phyloP scores from a whole-genome alignment of 345 rosid genomes.

The Salix brachista region DNA sequence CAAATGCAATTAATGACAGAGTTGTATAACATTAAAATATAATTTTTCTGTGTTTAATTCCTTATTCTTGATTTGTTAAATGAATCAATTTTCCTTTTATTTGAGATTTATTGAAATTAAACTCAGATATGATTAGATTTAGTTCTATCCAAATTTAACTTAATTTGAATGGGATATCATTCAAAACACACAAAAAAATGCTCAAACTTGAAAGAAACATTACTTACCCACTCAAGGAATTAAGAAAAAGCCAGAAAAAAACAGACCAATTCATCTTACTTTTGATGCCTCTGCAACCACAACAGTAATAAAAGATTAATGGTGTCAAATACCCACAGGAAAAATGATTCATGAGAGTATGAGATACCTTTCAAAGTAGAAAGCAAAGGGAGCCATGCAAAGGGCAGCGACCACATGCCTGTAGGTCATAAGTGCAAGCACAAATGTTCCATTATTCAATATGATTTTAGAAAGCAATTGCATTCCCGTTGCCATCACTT shows the following conservation, averaged over 20 bases:
- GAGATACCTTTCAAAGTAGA: slow-evolving; percentile 39
- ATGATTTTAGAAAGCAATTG: slow-evolving; percentile 40
- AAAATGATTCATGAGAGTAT: background rate
- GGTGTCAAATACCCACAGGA: background rate
- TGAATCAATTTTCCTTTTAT: too few species aligned
- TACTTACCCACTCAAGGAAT: slow-evolving; percentile 40
- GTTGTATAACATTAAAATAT: too few species aligned
- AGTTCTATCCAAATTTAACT: too few species aligned
- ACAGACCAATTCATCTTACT: slow-evolving; percentile 25
- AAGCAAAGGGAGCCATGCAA: slow-evolving; percentile 47
- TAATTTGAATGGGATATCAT: too few species aligned
- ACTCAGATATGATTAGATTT: too few species aligned
- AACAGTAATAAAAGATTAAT: background rate
- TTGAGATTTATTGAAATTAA: too few species aligned
- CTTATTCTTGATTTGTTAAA: too few species aligned
- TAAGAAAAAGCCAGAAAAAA: slow-evolving; percentile 41
- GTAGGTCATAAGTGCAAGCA: slow-evolving; percentile 45
- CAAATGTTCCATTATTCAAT: slow-evolving; percentile 34
- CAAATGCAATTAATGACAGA: too few species aligned
- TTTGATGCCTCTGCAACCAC: slow-evolving; percentile 25
- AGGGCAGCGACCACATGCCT: slow-evolving; percentile 45
- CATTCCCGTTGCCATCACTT: slow-evolving; percentile 38
- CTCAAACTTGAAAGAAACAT: background rate
- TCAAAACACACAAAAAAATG: too few species aligned
- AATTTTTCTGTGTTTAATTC: too few species aligned